Conservation (phyloP, 192 early-diverging fungal species). For the Coemansia sp. region DNA sequence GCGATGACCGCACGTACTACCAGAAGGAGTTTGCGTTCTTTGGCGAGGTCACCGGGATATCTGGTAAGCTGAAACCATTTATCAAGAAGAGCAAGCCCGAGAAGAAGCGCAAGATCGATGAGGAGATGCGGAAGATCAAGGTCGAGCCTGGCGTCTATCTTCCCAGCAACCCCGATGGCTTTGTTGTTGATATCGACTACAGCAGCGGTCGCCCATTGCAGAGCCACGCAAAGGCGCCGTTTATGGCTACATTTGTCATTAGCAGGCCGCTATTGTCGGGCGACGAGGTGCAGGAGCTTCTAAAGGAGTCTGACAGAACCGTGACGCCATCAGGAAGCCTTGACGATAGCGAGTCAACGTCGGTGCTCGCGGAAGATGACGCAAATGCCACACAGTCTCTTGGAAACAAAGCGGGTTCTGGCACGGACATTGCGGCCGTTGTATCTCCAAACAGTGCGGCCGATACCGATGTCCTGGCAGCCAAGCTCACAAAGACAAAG, state of each 20-base stretch:
- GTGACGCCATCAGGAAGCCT: constrained; percentile 28
- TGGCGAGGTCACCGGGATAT: constrained; percentile 92
- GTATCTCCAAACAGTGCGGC: constrained; percentile 7
- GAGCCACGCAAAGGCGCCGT: constrained; percentile 98
- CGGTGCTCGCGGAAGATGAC: not conserved
- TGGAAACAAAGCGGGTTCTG: not conserved
- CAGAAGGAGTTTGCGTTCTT: constrained; percentile 98
- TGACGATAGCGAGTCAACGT: not conserved
- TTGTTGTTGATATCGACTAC: constrained; percentile 93
- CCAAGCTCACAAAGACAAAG: constrained; percentile 37
- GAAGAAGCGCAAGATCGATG: constrained; percentile 99
- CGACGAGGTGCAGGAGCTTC: constrained; percentile 60
- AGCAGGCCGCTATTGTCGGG: constrained; percentile 60
- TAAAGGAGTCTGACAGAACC: constrained; percentile 41
- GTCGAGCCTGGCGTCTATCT: constrained; percentile 97
- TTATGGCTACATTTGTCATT: constrained; percentile 97
- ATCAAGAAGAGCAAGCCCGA: constrained; percentile 88
- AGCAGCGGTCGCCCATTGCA: constrained; percentile 93
- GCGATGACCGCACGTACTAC: constrained; percentile 86
- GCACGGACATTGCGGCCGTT: not conserved
- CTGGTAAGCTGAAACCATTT: constrained; percentile 93
- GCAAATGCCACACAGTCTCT: not conserved
- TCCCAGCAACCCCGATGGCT: constrained; percentile 95
- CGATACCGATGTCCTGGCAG: constrained; percentile 21
- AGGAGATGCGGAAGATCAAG: constrained; percentile 92